Percentiles rank a stretch among this genome's conserved stretches.
These are phyloP conservation scores for Diospyros lotus DNA, from an alignment of 148 eudicot genomes.

Conservation along the genomic window DNA sequence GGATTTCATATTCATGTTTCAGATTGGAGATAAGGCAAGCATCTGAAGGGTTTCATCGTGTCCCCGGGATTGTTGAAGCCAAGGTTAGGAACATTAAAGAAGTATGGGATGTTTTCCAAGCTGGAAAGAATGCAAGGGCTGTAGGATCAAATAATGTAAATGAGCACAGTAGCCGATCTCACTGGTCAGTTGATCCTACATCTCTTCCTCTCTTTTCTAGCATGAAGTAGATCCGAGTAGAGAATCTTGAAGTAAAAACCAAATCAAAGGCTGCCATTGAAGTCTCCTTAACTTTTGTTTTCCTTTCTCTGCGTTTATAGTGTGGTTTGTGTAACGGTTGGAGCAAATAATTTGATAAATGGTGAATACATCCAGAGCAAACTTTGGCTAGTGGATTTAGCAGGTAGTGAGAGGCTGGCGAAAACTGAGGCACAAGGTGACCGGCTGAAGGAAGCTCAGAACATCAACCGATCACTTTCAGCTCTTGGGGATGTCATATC, in stretches of 20 bases:
- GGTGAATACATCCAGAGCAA: conserved; percentile 64
- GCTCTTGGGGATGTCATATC: conserved; percentile 81
- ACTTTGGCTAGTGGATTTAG: conserved; percentile 77
- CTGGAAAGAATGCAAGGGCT: conserved; percentile 80
- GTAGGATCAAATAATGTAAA: conserved; percentile 94
- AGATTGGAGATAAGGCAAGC: conserved; percentile 91
- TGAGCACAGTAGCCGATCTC: conserved; percentile 94
- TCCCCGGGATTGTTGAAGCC: conserved; percentile 85
- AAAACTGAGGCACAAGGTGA: conserved; percentile 71
- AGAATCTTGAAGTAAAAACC: not conserved
- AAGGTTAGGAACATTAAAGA: conserved; percentile 56
- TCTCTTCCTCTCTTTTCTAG: not conserved
- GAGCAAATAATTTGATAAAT: conserved; percentile 52
- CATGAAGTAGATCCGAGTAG: too few species aligned
- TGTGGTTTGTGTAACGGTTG: conserved; percentile 51
- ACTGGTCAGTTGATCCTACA: conserved; percentile 40
- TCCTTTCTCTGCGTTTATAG: conserved; percentile 22
- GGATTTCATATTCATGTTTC: not conserved
- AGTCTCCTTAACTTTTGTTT: not conserved
- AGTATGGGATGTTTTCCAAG: conserved; percentile 82
- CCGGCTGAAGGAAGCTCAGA: conserved; percentile 74
- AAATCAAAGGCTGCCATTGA: not conserved
- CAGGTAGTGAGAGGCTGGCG: conserved; percentile 77
- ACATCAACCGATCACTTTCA: conserved; percentile 69
- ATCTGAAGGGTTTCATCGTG: conserved; percentile 75